Evolutionary conservation across 306 rosid species (phyloP).

Genomic region (Argentina anserina): DNA sequence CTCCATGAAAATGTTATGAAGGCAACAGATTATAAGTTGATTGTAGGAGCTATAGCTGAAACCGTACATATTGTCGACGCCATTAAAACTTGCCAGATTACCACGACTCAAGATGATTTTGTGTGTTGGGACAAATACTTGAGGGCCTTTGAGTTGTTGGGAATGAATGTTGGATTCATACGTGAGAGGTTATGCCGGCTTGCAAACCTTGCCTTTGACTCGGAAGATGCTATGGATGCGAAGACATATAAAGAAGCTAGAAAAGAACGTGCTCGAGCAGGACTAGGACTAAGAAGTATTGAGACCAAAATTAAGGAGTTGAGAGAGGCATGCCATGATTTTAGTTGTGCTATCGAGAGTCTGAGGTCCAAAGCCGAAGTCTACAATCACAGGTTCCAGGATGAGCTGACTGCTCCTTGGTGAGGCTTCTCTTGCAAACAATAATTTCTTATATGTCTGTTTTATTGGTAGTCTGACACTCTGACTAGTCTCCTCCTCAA

Average conservation of each 20-base stretch:
- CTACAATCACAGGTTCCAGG: slow-evolving; percentile 41
- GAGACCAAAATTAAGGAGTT: slow-evolving; percentile 66
- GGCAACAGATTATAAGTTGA: slow-evolving; percentile 42
- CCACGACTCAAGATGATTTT: slow-evolving; percentile 47
- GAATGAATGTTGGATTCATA: slow-evolving; percentile 76
- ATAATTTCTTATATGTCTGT: not conserved
- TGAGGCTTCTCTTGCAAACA: slow-evolving; percentile 19
- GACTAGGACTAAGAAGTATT: slow-evolving; percentile 48
- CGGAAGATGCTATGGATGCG: slow-evolving; percentile 34
- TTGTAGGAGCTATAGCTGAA: slow-evolving; percentile 55
- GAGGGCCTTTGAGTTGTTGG: slow-evolving; percentile 59
- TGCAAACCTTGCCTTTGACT: slow-evolving; percentile 52
- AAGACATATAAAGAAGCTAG: slow-evolving; percentile 40
- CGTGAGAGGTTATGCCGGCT: slow-evolving; percentile 46
- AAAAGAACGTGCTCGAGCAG: slow-evolving; percentile 38
- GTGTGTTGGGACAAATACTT: slow-evolving; percentile 66
- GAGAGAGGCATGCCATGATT: slow-evolving; percentile 57
- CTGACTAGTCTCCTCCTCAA: not conserved
- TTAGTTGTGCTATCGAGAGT: slow-evolving; percentile 54
- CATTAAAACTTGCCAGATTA: slow-evolving; percentile 44
- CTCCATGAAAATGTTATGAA: slow-evolving; percentile 64
- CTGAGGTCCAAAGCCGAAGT: slow-evolving; percentile 53
- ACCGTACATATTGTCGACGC: slow-evolving; percentile 51
- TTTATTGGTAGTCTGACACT: not conserved
- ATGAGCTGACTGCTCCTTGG: slow-evolving; percentile 62